phyloP scores from a whole-genome alignment of 257 asterid species.

The Handroanthus guayacan region DNA sequence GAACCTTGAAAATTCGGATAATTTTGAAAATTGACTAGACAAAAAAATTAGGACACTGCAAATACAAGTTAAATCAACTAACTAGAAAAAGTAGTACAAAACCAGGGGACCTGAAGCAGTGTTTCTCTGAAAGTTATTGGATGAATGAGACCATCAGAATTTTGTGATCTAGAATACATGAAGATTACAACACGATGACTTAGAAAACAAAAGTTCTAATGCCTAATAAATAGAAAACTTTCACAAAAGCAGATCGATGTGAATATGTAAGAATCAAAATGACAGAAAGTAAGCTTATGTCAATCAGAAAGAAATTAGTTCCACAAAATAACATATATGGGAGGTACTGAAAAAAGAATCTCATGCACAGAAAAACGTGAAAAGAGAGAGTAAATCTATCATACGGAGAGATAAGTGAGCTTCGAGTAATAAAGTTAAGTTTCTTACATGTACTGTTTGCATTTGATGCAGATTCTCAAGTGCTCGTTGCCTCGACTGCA shows the following conservation, averaged over 20 bases:
- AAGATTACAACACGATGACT: background rate
- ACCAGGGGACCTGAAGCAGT: background rate
- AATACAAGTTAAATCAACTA: background rate
- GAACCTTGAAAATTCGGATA: background rate
- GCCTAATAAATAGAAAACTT: background rate
- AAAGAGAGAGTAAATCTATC: conserved; percentile 1
- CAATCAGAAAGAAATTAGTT: background rate
- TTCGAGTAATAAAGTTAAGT: conserved; percentile 24
- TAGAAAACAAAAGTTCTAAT: background rate
- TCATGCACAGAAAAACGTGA: background rate
- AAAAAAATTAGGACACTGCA: background rate
- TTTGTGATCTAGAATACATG: background rate
- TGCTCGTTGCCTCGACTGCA: conserved; percentile 98
- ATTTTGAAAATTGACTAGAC: background rate
- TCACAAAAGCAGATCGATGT: background rate
- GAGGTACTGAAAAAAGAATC: background rate
- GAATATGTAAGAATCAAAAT: conserved; percentile 1
- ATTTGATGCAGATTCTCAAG: conserved; percentile 85
- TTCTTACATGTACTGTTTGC: conserved; percentile 90
- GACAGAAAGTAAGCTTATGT: background rate
- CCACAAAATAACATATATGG: background rate
- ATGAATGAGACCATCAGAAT: background rate
- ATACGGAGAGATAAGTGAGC: conserved; percentile 13
- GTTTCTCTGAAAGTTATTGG: background rate
- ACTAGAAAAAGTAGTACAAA: background rate